Conservation (phyloP, 2,329 filamentous ascomycete genomes). For the Shiraia bambusicola region DNA sequence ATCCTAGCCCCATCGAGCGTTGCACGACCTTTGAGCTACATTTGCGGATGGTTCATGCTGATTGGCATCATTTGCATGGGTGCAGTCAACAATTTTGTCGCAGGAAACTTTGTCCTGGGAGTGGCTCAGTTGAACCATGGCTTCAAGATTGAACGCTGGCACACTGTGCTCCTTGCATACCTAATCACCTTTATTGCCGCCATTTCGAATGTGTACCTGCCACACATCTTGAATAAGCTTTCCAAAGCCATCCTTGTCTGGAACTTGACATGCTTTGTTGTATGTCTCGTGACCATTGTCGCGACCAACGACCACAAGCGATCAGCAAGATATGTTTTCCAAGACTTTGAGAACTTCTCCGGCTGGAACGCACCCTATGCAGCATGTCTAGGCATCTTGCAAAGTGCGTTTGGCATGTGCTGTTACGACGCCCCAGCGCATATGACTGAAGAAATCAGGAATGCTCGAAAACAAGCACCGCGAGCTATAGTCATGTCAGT, state of each 20-base stretch:
- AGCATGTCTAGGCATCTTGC: conserved; percentile 56
- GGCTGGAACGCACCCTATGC: conserved; percentile 55
- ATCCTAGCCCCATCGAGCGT: conserved; percentile 53
- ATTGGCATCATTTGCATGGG: conserved; percentile 54
- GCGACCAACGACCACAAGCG: conserved; percentile 58
- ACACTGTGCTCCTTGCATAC: conserved; percentile 57
- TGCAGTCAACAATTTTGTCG: conserved; percentile 57
- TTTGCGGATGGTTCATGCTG: conserved; percentile 43
- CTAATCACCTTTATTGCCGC: conserved; percentile 49
- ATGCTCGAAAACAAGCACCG: conserved; percentile 54
- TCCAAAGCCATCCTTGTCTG: conserved; percentile 54
- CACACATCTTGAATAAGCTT: conserved; percentile 55
- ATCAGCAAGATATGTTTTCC: conserved; percentile 57
- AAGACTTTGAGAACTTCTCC: conserved; percentile 56
- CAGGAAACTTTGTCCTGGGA: conserved; percentile 58
- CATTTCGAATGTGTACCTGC: conserved; percentile 53
- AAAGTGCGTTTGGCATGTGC: conserved; percentile 59
- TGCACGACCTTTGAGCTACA: conserved; percentile 41
- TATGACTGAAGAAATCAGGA: conserved; percentile 59
- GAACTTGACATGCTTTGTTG: conserved; percentile 57
- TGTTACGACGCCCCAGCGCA: conserved; percentile 53
- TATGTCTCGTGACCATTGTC: conserved; percentile 55
- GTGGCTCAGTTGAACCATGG: conserved; percentile 55
- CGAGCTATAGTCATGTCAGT: conserved; percentile 45
- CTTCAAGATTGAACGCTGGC: conserved; percentile 58